Evolutionary conservation across 176 grass and related monocot species (phyloP), one percentile per base, ranked within the genome.

Genomic region (Alloteropsis semialata): DNA sequence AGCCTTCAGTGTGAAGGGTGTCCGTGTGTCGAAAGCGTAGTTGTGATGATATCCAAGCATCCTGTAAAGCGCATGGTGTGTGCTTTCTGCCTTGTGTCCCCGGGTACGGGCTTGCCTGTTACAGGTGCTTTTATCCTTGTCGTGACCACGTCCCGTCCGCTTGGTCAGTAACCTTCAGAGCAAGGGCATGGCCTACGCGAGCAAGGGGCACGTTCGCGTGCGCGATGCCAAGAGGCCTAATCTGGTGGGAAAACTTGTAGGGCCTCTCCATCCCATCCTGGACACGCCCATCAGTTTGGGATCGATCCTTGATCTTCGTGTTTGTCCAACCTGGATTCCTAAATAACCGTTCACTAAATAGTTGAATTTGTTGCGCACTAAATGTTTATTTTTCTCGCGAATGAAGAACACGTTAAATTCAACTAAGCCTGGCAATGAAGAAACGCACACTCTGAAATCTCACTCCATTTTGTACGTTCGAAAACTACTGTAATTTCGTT

Each of bases 71-170:
- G 17, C 34, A 43, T 2, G 46, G 5, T 2, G 39, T 33, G 70
- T 41, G 42, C 14, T 62, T 33, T n/a, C n/a, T 83, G 53, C 65
- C 80, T 64, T 78, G 73, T 72, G 62, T 38, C 65, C 22, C 2
- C 51, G 27, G n/a, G n/a, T 60, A 80, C 29, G 21, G 36, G 22
- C 5, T 30, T 68, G n/a, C 53, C 45, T 65, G 30, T 36, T 25
- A 7, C 24, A 41, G 43, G 48, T 32, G 37, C 12, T 78, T 78
- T 82, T 86, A 65, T 90, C 30, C 88, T 90, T 90, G 56, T 3
- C 88, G 78, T 86, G 83, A 72, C 2, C 37, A 13, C 21, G 16
- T 54, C 25, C n/a, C 17, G 21, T 14, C 14, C 32, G 6, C 51
- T 74, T 12, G 45, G 16, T 56, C 32, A 61, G 17, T 56, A 72